phyloP scores from a whole-genome alignment of 305 asterid genomes.

The Rubia tinctorum region DNA sequence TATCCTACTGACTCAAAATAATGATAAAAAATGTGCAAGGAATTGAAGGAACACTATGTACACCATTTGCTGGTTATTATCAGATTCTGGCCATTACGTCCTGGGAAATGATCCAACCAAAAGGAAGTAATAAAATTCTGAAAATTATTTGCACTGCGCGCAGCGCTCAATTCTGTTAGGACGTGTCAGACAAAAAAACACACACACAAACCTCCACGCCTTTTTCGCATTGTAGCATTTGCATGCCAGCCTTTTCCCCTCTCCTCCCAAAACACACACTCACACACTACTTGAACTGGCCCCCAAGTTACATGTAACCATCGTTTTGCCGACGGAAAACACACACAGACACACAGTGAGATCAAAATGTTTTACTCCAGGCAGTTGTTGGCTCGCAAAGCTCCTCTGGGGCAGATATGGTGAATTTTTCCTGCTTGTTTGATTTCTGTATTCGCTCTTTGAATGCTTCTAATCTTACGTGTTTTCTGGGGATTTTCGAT shows the following conservation, averaged over 20 bases:
- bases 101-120: neutral
- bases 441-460: neutral
- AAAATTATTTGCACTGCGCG: neutral
- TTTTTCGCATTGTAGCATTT: constrained; percentile 5
- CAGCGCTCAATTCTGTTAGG: neutral
- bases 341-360: neutral
- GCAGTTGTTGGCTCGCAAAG: constrained; percentile 92
- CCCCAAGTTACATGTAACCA: neutral
- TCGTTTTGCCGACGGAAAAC: neutral
- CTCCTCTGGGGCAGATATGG: constrained; percentile 98
- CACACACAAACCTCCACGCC: neutral
- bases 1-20: too few species aligned
- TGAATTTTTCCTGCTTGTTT: constrained; percentile 16
- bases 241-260: neutral
- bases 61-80: too few species aligned
- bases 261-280: neutral
- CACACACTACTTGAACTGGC: neutral
- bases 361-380: constrained; percentile 78
- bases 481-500: constrained; percentile 13
- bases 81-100: too few species aligned
- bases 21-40: too few species aligned
- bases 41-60: too few species aligned
- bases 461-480: neutral
- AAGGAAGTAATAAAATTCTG: neutral
- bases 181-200: neutral